Evolutionary conservation across 495 filamentous ascomycete species (phyloP), one percentile per base, ranked within the genome.

Genomic region (Parmelia sp.): DNA sequence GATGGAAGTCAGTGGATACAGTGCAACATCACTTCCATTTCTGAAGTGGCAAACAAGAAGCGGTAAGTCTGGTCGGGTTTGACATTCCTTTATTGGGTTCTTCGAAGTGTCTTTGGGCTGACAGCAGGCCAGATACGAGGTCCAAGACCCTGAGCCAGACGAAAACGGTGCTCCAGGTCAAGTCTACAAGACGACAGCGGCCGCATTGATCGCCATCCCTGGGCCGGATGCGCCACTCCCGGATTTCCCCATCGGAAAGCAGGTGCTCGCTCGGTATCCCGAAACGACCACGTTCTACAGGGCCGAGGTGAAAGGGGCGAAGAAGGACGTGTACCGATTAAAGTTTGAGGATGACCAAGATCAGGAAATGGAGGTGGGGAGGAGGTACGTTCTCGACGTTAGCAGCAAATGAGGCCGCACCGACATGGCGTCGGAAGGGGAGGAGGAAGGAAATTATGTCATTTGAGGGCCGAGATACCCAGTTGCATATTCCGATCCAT

Each of bases 221-320:
- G 80, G 77, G 12, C 73, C 78, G 56, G 80, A 73, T 57, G 76
- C 79, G 39, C 77, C 78, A 10, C 72, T 96, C 55, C 79, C 85
- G 3, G 83, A 88, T 15, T 92, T 93, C 69, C 80, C 92, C 1
- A 76, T 84, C 61, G 92, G 92, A 19, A 92, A 89, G 71, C 85
- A 85, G 29, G 91, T 96, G 36, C 76, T 96, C 60, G 91, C 91
- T 0, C 78, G 90, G 45, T 96, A 96, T 71, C 91, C 91, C 0
- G 88, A 91, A 63, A 99, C 95, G 14, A 96, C 94, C 3, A 97
- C 93, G 0, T 99, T 99, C 71, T 99, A 99, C 74, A 87, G 90
- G 70, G 94, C 95, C 15, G 92, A 97, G 67, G 93, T 98, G 23
- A 92, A 91, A 79, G 86, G 86, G 0, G 81, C 80, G 63, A 86